Base-by-base conservation (phyloP, 1,284 basidiomycete genomes). In the Pterulicium gracile region DNA sequence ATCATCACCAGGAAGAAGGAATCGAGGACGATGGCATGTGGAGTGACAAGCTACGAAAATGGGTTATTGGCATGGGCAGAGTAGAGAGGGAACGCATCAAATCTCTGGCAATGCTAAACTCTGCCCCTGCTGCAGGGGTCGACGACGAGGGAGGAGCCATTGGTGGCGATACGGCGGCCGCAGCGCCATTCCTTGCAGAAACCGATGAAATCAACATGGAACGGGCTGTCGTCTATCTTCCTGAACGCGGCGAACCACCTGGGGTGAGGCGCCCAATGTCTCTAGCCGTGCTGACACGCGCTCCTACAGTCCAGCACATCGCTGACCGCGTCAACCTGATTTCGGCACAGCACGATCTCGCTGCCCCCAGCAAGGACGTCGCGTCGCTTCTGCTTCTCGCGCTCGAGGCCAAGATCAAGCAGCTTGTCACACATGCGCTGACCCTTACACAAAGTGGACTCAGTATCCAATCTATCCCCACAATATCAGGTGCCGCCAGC, bases 321-420 rank as follows among this genome's bases (percentile, higher is more conserved):
- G 73, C 77, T 3, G 85, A 89, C 51, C 72, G 84, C 47, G 77
- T 88, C 49, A 85, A 86, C 56, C 74, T 89, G 24, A 82, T 88
- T 50, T 85, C 77, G 42, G 80, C 83, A 0, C 86, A 89, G 56
- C 79, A 88, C 53, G 78, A 81, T 51, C 61, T 89, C 3, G 65
- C 64, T 4, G 61, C 71, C 14, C 83, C 85, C 0, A 68, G 73
- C 3, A 77, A 77, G 42, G 63, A 67, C 4, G 86, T 86, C 1
- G 68, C 82, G 13, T 69, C 77, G 3, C 65, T 89, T 3, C 73
- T 88, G 69, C 76, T 79, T 61, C 72, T 86, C 40, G 87, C 86
- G 5, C 41, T 27, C 20, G 47, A 88, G 85, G 81, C 82, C 5
- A 87, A 87, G 58, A 68, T 89, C 4, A 89, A 89, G 58, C 83